Evolutionary conservation across 2,329 filamentous ascomycete species (phyloP).

Genomic region (Exophiala oligosperma): DNA sequence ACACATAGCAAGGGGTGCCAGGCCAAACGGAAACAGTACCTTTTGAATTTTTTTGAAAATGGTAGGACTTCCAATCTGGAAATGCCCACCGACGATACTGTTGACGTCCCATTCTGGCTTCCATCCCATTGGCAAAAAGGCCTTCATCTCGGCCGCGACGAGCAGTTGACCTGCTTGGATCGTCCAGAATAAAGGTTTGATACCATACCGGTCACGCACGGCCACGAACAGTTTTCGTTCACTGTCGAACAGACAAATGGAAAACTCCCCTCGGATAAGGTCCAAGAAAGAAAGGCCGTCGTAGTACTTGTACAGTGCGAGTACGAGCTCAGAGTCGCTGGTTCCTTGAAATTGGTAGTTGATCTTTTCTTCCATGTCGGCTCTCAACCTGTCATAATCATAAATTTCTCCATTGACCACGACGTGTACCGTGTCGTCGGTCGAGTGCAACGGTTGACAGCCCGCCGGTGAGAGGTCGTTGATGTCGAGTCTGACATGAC

Average conservation of each 20-base stretch:
- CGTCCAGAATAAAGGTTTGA: conserved; percentile 59
- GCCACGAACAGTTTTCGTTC: conserved; percentile 46
- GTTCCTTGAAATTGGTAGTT: conserved; percentile 48
- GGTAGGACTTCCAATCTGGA: conserved; percentile 48
- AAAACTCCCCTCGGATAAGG: conserved; percentile 57
- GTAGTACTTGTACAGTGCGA: conserved; percentile 52
- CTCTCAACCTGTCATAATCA: conserved; percentile 49
- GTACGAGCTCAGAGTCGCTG: conserved; percentile 54
- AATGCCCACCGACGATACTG: conserved; percentile 45
- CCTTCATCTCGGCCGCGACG: conserved; percentile 56
- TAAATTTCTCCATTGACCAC: conserved; percentile 65
- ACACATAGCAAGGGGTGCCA: too few relatives aligned
- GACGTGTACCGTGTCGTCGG: conserved; percentile 48
- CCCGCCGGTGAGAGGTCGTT: conserved; percentile 53
- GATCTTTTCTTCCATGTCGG: conserved; percentile 35
- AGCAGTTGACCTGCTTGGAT: conserved; percentile 43
- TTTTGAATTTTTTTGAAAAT: conserved; percentile 53
- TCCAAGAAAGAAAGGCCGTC: conserved; percentile 48
- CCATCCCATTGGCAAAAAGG: conserved; percentile 54
- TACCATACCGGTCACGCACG: conserved; percentile 53
- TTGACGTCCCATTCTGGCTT: conserved; percentile 55
- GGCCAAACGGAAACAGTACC: conserved; percentile 24
- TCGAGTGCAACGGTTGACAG: conserved; percentile 48
- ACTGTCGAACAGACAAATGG: conserved; percentile 54
- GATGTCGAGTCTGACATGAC: conserved; percentile 54